Evolutionary conservation across 2,329 filamentous ascomycete species (phyloP), one percentile per base, ranked within the genome.

Genomic region (Penicillium sp.): DNA sequence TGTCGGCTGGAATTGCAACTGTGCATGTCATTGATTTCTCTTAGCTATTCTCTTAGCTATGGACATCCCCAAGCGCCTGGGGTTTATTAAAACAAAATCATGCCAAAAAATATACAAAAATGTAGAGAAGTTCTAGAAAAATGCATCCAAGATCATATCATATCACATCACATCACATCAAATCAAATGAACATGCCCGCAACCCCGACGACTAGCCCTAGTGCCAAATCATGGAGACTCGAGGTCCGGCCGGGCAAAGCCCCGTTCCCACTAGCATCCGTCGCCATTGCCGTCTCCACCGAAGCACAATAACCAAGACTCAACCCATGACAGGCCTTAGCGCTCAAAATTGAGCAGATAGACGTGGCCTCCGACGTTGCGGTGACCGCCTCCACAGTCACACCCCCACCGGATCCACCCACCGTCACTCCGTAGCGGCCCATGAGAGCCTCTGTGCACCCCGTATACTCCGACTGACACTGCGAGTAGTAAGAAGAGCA

Each of bases 401-500:
- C 74, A 15, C 81, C 81, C 15, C 78, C 79, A 18, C 65, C 66
- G 2, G 72, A 71, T 8, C 77, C 81, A 2, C 69, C 76, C 23
- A 84, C 71, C 1, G 81, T 83, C 27, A 84, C 79, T 26, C 78
- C 81, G 51, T 80, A 77, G 2, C 74, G 75, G n/a, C 76, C 79
- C 25, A 77, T 79, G 56, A 84, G 71, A 27, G 75, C 67, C 4
- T 68, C 69, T 7, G 77, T 73, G 60, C 78, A 81, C 25, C 66
- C 69, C 7, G 73, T 67, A 52, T 74, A 80, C 51, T 82, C 76
- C 40, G 70, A 74, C 64, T 81, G 75, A 56, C 82, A 84, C 53
- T 73, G 72, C 31, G 78, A 79, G 70, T 82, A 84, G 68, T 81
- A 81, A 46, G 78, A 78, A 26, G 80, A 79, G 69, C 82, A 85